Conservation (phyloP, 108 stramenopile species). For the Skeletonema potamos region DNA sequence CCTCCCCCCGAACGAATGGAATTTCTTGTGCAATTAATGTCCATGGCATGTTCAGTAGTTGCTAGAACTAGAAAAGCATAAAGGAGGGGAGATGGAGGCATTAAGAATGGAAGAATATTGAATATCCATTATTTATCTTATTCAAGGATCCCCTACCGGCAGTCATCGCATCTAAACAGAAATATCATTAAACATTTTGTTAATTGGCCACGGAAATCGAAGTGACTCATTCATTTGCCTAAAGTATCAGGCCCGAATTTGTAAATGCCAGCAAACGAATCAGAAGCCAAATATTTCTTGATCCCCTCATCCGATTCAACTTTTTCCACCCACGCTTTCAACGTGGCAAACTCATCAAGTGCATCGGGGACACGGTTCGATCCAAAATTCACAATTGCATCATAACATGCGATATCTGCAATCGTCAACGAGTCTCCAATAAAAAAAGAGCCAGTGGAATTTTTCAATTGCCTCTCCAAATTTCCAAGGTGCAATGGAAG, state of each 20-base stretch:
- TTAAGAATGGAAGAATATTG: no score
- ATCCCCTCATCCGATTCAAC: conserved; percentile 29
- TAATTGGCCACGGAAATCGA: neutral
- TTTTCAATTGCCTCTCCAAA: conserved; percentile 38
- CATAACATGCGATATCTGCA: conserved; percentile 38
- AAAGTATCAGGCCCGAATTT: conserved; percentile 30
- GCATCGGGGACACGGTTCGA: conserved; percentile 5
- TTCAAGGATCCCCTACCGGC: no score
- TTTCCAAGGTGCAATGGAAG: conserved; percentile 39
- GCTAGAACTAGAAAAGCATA: no score
- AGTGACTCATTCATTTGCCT: conserved; percentile 4
- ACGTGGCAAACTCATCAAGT: conserved; percentile 9
- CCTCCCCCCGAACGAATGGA: no score
- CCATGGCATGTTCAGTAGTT: no score
- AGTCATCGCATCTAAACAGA: no score
- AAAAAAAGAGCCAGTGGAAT: conserved; percentile 20
- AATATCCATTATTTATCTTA: no score
- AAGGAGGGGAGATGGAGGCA: no score
- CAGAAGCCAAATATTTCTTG: conserved; percentile 16
- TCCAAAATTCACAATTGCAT: conserved; percentile 35
- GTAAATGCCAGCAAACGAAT: conserved; percentile 17
- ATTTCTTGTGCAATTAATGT: no score
- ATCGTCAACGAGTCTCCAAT: conserved; percentile 25
- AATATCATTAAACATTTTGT: no score
- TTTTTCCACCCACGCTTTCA: conserved; percentile 20